A percentile compares a stretch with the other conserved stretches of the same genome.
These are phyloP conservation scores for Falciphora oryzae DNA, from an alignment of 2,329 filamentous ascomycete genomes.

Conservation along the genomic window DNA sequence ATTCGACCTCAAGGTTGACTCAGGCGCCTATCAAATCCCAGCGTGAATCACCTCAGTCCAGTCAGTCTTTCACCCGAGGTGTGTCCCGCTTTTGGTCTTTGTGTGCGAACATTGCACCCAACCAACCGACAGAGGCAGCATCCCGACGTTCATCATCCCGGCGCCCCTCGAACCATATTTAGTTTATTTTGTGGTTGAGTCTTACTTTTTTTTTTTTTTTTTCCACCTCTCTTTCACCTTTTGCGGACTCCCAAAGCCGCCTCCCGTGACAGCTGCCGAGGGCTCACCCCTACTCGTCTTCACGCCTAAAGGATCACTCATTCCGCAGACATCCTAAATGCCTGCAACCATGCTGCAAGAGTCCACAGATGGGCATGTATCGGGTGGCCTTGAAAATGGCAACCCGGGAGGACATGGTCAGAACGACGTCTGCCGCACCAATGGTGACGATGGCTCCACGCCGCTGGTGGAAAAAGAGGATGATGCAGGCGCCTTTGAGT, in stretches of 20 bases:
- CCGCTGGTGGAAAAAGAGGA: neutral
- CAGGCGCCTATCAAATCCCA: neutral
- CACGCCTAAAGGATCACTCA: neutral
- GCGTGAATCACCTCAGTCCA: neutral
- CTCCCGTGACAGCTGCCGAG: neutral
- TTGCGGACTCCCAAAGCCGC: neutral
- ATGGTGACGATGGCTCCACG: constrained; percentile 10
- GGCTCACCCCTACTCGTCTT: neutral
- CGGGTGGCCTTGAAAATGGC: neutral
- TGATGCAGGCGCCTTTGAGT: constrained; percentile 16
- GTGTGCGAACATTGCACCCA: neutral
- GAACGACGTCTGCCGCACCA: neutral
- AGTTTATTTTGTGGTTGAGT: neutral
- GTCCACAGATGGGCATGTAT: neutral
- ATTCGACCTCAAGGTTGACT: neutral
- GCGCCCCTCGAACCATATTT: neutral
- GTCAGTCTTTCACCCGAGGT: too few relatives aligned
- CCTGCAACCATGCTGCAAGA: neutral
- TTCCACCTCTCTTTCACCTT: neutral
- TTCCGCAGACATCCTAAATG: neutral
- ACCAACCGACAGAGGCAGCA: neutral
- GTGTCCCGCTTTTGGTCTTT: neutral
- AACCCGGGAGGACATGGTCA: neutral
- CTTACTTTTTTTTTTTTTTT: neutral
- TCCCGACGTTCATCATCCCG: neutral